phyloP scores from a whole-genome alignment of 129 eudicot species.

The Solidago caesia region DNA sequence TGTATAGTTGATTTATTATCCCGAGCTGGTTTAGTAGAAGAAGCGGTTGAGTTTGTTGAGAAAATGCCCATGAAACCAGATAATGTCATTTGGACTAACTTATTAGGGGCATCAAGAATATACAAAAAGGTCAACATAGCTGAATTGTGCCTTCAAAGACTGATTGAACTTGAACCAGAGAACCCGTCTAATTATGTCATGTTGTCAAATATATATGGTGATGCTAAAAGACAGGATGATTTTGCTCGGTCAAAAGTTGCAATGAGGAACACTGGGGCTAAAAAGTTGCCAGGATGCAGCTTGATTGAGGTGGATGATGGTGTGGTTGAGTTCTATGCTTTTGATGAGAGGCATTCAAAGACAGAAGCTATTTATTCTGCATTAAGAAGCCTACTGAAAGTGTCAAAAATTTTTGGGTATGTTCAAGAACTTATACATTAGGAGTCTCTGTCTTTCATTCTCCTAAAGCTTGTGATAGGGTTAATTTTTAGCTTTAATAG shows the following conservation, averaged over 20 bases:
- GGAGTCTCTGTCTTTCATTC: not conserved
- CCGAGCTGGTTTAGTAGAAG: conserved; percentile 62
- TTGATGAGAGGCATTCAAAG: conserved; percentile 64
- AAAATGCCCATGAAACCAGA: conserved; percentile 70
- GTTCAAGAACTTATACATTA: conserved; percentile 18
- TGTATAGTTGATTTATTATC: conserved; percentile 75
- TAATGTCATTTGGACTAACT: conserved; percentile 67
- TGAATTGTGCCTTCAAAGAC: conserved; percentile 57
- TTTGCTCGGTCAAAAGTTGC: conserved; percentile 64
- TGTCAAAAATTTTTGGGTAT: conserved; percentile 26
- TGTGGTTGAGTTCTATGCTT: conserved; percentile 58
- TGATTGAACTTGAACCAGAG: conserved; percentile 59
- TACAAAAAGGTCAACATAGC: conserved; percentile 62
- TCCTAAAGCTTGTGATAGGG: not conserved
- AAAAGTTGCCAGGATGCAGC: conserved; percentile 69
- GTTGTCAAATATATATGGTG: conserved; percentile 69
- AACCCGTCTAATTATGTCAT: conserved; percentile 73
- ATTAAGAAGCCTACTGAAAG: conserved; percentile 50
- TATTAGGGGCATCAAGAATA: conserved; percentile 63
- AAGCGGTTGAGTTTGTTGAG: conserved; percentile 50
- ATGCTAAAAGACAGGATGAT: conserved; percentile 59
- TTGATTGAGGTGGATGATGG: conserved; percentile 55
- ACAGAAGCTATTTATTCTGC: conserved; percentile 46
- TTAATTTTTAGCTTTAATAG: not conserved
- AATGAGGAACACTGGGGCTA: conserved; percentile 63